Evolutionary conservation across 1,139 yeast species (phyloP).

Genomic region (Kodamaea derodonti): DNA sequence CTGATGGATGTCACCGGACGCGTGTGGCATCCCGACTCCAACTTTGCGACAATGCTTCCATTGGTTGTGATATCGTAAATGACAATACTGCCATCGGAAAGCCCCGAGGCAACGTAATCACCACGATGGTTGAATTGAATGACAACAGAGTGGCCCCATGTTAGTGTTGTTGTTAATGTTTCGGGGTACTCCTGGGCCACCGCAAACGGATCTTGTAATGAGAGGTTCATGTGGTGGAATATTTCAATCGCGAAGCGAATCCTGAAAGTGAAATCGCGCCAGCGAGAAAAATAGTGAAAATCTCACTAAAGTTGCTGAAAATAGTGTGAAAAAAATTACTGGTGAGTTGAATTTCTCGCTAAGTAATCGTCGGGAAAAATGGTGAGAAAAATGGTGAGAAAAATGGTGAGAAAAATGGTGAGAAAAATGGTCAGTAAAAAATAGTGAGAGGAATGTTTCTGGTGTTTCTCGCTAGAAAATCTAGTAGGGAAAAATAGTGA

Average conservation of each 20-base stretch:
- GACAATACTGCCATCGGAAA: constrained; percentile 72
- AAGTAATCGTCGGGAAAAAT: too few species aligned
- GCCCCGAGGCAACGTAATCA: constrained; percentile 85
- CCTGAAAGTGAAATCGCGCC: not conserved
- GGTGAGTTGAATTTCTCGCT: too few species aligned
- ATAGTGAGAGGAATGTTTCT: too few species aligned
- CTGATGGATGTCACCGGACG: constrained; percentile 71
- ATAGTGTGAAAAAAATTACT: constrained; percentile 1
- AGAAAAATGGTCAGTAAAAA: too few species aligned
- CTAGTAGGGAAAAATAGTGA: too few species aligned
- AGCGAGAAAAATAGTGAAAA: not conserved
- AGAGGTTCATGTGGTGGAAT: constrained; percentile 56
- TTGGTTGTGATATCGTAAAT: constrained; percentile 68
- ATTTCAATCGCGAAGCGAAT: not conserved
- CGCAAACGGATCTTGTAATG: constrained; percentile 89
- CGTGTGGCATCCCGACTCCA: constrained; percentile 57
- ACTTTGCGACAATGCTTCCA: constrained; percentile 51
- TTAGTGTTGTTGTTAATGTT: constrained; percentile 61
- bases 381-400: too few species aligned
- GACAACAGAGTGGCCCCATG: constrained; percentile 69
- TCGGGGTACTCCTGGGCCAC: constrained; percentile 94
- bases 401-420: too few species aligned
- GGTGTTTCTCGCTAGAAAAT: too few species aligned
- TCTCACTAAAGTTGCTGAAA: not conserved
- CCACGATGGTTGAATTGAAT: constrained; percentile 74